Conservation (phyloP, 345 rosid genomes). For the Rhizophora mangle region DNA sequence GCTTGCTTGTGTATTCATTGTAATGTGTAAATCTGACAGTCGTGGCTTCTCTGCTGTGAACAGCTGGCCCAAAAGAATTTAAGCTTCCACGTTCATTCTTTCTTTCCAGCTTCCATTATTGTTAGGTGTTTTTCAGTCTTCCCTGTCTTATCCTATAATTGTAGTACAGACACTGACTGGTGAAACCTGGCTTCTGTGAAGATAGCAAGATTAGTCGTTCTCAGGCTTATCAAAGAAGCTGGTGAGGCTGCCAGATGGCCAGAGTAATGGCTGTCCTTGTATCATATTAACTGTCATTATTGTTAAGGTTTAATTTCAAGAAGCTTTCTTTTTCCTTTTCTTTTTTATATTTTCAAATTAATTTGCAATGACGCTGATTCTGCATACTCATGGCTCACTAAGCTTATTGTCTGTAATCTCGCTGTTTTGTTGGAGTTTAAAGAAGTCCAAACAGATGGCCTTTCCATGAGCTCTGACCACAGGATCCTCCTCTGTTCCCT, state of each 20-base stretch:
- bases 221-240: not conserved
- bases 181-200: not conserved
- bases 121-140: not conserved
- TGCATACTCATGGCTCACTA: not conserved
- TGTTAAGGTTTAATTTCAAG: constrained; percentile 10
- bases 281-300: constrained; percentile 9
- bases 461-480: too few species aligned
- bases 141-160: not conserved
- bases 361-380: not conserved
- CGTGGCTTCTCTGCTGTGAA: not conserved
- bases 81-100: not conserved
- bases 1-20: too few species aligned
- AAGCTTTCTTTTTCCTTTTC: not conserved
- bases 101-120: not conserved
- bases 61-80: not conserved
- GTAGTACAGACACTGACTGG: too few species aligned
- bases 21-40: not conserved
- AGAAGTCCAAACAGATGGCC: too few species aligned
- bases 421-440: too few species aligned
- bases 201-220: not conserved
- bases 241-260: not conserved
- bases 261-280: not conserved
- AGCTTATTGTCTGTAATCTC: too few species aligned
- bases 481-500: too few species aligned
- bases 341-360: not conserved